phyloP scores from a whole-genome alignment of 2,329 filamentous ascomycete species.

The Biscogniauxia mediterranea region DNA sequence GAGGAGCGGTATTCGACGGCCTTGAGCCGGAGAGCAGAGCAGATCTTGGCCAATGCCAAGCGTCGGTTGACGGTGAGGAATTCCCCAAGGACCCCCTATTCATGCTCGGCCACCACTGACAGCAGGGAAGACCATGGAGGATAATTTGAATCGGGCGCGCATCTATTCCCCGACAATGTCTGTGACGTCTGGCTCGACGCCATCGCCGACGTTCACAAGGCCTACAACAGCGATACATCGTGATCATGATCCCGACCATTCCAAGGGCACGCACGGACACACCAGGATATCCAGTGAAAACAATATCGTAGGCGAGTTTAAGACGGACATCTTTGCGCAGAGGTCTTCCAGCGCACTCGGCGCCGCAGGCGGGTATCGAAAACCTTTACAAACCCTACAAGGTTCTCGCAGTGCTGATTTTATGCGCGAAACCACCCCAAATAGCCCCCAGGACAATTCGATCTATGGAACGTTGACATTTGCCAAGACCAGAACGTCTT shows the following conservation, averaged over 20 bases:
- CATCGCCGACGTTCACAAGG: slow-evolving; percentile 48
- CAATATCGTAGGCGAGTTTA: slow-evolving; percentile 45
- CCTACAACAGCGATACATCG: slow-evolving; percentile 38
- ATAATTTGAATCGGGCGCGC: slow-evolving; percentile 78
- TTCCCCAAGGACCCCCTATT: neutral
- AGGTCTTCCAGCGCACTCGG: slow-evolving; percentile 65
- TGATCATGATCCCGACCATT: slow-evolving; percentile 27
- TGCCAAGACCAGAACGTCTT: slow-evolving; percentile 37
- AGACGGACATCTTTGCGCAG: slow-evolving; percentile 44
- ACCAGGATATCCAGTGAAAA: slow-evolving; percentile 62
- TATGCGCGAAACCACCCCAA: slow-evolving; percentile 34
- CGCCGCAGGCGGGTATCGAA: slow-evolving; percentile 57
- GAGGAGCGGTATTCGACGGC: slow-evolving; percentile 70
- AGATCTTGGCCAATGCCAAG: slow-evolving; percentile 92
- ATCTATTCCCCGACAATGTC: slow-evolving; percentile 50
- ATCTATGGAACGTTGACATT: slow-evolving; percentile 22
- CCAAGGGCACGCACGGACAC: slow-evolving; percentile 44
- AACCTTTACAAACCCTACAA: slow-evolving; percentile 43
- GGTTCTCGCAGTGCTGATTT: slow-evolving; percentile 45
- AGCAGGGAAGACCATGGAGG: slow-evolving; percentile 77
- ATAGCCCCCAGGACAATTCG: slow-evolving; percentile 16
- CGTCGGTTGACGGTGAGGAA: slow-evolving; percentile 74
- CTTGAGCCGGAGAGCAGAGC: slow-evolving; percentile 78
- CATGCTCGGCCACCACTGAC: slow-evolving; percentile 23
- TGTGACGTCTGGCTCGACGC: slow-evolving; percentile 48